Evolutionary conservation across 768 basidiomycete genomes (phyloP).

Genomic region (Mycena polygramma): DNA sequence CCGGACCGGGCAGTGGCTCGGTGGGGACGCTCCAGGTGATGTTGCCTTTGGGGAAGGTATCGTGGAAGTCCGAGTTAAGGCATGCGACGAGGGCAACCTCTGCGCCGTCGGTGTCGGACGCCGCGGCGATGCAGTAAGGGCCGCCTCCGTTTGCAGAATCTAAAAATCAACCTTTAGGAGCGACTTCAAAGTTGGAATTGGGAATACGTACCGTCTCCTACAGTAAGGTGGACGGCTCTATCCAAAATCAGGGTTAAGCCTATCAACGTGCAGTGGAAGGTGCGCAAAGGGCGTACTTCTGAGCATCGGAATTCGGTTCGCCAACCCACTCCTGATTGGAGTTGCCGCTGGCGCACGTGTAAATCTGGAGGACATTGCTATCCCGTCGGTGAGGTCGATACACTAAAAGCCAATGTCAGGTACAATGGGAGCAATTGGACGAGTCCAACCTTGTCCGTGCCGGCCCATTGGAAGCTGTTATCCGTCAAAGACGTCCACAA

Average conservation of each 20-base stretch:
- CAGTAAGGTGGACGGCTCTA: background rate
- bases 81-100: constrained; percentile 27
- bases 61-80: constrained; percentile 18
- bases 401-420: too few relatives aligned
- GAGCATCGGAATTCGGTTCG: background rate
- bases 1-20: constrained; percentile 7
- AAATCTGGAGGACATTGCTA: constrained; percentile 14
- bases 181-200: background rate
- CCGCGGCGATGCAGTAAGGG: constrained; percentile 26
- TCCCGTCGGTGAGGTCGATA: constrained; percentile 21
- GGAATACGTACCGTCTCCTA: background rate
- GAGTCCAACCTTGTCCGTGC: constrained; percentile 23
- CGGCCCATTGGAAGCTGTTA: constrained; percentile 7
- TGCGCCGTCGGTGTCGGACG: constrained; percentile 13
- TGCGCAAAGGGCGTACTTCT: background rate
- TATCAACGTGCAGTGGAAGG: background rate
- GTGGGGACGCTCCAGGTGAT: constrained; percentile 29
- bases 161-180: background rate
- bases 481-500: constrained; percentile 13
- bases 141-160: background rate
- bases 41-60: constrained; percentile 27
- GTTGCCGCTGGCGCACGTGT: constrained; percentile 9
- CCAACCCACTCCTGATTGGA: constrained; percentile 28
- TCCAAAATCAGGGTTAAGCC: background rate
- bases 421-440: too few relatives aligned